Evolutionary conservation across 2,329 filamentous ascomycete species (phyloP), one percentile per base, ranked within the genome.

Genomic region (Talaromyces sp.): DNA sequence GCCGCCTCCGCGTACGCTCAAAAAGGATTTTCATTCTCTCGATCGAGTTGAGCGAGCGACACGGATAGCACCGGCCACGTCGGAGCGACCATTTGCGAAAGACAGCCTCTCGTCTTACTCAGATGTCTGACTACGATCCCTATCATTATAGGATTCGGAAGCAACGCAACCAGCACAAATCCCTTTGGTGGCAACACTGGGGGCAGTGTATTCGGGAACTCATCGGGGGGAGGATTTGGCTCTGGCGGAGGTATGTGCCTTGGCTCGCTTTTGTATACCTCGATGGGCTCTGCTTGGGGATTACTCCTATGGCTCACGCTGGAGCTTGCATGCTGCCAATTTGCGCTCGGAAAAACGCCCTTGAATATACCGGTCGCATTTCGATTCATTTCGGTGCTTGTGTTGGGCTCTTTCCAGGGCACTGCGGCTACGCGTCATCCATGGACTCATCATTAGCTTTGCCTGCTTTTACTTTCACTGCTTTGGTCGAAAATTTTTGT

Each of bases 121-220:
- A 69, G 70, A 69, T 68, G 53, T 75, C 73, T 76, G 73, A 76
- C 73, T 67, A 68, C 69, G 71, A 71, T 63, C 64, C 65, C 67
- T 67, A 69, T 72, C 65, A 70, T 72, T 75, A 62, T 62, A 76
- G 73, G 73, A 68, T 75, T 76, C 72, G 73, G 73, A 69, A 73
- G 73, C 58, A 71, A 71, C 62, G 64, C 71, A 58, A 70, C 71
- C 57, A 70, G 70, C 60, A 64, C 71, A 58, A 71, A 72, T 32
- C 69, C 72, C 29, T 77, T 77, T 68, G 75, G 74, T 65, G 66
- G 69, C 62, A 68, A 64, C 62, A 71, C 63, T 58, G 68, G 73
- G 51, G 70, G 73, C 61, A 67, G 72, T 65, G 65, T 72, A 62
- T 73, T 75, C 61, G 72, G 72, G 62, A 74, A 70, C 63, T 70